Evolutionary conservation across 2,329 filamentous ascomycete genomes (phyloP).

Genomic region (Xylariaceae sp.): DNA sequence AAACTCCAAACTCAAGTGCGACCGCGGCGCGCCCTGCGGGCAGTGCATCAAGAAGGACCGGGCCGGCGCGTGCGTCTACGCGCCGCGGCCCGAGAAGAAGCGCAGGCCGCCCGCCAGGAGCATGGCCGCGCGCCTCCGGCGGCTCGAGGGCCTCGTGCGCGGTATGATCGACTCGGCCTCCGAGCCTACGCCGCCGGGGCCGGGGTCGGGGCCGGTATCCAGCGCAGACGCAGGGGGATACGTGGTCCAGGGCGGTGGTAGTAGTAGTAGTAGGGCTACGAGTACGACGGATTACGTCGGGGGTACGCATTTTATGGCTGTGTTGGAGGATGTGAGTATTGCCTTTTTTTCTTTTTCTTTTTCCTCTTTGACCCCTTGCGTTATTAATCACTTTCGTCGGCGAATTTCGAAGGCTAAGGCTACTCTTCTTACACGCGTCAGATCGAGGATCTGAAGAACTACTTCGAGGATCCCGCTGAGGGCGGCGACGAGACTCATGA

Average conservation of each 20-base stretch:
- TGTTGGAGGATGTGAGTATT: constrained; percentile 59
- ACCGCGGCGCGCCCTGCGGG: constrained; percentile 54
- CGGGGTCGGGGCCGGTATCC: background rate
- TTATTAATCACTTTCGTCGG: too few relatives aligned
- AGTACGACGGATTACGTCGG: constrained; percentile 55
- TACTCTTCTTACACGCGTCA: constrained; percentile 30
- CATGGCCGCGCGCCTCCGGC: constrained; percentile 57
- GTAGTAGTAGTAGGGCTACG: constrained; percentile 27
- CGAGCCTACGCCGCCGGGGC: background rate
- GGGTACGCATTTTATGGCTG: constrained; percentile 63
- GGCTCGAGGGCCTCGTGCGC: constrained; percentile 61
- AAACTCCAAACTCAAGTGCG: constrained; percentile 59
- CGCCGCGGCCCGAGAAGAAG: constrained; percentile 48
- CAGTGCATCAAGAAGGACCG: constrained; percentile 56
- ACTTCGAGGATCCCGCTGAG: constrained; percentile 54
- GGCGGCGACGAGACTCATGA: constrained; percentile 34
- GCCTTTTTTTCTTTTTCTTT: too few relatives aligned
- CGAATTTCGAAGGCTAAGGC: too few relatives aligned
- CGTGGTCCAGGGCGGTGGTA: constrained; percentile 47
- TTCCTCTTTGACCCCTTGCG: too few relatives aligned
- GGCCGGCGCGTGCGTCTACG: constrained; percentile 51
- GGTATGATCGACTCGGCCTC: constrained; percentile 51
- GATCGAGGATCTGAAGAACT: constrained; percentile 62
- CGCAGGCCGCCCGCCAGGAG: constrained; percentile 46
- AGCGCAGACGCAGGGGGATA: constrained; percentile 37